Evolutionary conservation across 345 rosid species (phyloP), one percentile per base, ranked within the genome.

Genomic region (Alliaria petiolata): DNA sequence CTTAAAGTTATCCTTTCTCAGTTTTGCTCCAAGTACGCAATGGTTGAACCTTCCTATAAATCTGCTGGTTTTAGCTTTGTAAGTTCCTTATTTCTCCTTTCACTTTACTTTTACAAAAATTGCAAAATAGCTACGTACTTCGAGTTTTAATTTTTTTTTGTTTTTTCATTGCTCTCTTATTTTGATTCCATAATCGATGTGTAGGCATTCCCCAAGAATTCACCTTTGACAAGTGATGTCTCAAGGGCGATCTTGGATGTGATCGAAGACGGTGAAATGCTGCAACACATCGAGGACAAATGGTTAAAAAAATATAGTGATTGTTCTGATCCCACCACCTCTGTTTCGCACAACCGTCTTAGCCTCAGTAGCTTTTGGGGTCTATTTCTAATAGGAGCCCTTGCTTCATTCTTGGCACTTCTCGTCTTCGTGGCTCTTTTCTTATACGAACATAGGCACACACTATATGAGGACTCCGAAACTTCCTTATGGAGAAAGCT

Each of bases 1-100:
- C 54, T 75, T 33, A 71, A 38, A 11, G 33, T 19, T 20, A 56
- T 83, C 53, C 60, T 74, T 13, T 46, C 74, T 3, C 10, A 36
- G 4, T 64, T 62, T 14, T 64, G 69, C 58, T 19, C 54, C 0
- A 28, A 56, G 34, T 81, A 74, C 36, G 40, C 68, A 42, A 62
- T 69, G 71, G 60, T 78, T 11, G 76, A 62, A 11, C 63, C 70
- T 15, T 33, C 5, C 4, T 31, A 51, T 22, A 61, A 17, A n/a
- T 62, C 79, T 55, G 76, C 58, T 12, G 82, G 86, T 17, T 83
- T 83, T 56, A 82, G 78, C 42, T 78, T 80, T 78, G 86, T 78
- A 30, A 75, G 84, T 77, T 40, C 30, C 0, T 5, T 38, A 3
- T 28, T 30, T 9, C 16, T 1, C 7, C 14, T n/a, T 47, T n/a